Conservation (phyloP, 192 early-diverging fungal species). For the Podila horticola region DNA sequence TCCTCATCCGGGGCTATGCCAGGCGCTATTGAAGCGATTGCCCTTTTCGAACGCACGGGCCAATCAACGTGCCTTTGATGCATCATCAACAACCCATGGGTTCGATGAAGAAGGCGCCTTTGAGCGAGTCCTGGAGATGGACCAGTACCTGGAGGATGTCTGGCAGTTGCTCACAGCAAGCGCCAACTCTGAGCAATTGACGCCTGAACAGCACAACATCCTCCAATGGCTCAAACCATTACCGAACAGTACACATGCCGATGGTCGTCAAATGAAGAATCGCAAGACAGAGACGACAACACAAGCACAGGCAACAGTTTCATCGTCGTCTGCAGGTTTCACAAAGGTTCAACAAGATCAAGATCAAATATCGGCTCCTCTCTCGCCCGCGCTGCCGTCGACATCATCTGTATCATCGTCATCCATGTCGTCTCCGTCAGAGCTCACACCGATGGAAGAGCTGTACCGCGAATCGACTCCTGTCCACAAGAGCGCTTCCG, state of each 20-base stretch:
- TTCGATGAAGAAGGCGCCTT: conserved; percentile 45
- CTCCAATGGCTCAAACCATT: conserved; percentile 46
- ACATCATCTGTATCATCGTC: not conserved
- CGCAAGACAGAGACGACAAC: conserved; percentile 1
- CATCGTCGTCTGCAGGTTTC: not conserved
- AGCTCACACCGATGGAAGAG: not conserved
- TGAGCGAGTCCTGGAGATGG: conserved; percentile 36
- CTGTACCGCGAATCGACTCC: not conserved
- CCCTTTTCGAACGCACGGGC: conserved; percentile 35
- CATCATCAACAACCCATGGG: conserved; percentile 46
- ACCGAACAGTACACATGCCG: conserved; percentile 16
- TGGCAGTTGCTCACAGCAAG: conserved; percentile 32
- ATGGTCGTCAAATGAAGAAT: conserved; percentile 41
- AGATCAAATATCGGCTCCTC: not conserved
- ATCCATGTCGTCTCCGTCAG: not conserved
- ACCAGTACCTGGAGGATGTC: conserved; percentile 41
- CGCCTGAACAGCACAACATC: conserved; percentile 22
- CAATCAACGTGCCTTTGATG: conserved; percentile 50
- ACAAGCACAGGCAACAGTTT: conserved; percentile 3
- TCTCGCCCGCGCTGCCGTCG: not conserved
- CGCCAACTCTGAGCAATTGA: conserved; percentile 1
- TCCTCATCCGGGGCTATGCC: conserved; percentile 26
- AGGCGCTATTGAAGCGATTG: conserved; percentile 24
- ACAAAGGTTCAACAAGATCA: not conserved
- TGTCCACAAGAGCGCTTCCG: not conserved